Percentiles rank a stretch among this genome's conserved stretches.
Evolutionary conservation across 768 basidiomycete genomes (phyloP).

Genomic region (Lentinula edodes): DNA sequence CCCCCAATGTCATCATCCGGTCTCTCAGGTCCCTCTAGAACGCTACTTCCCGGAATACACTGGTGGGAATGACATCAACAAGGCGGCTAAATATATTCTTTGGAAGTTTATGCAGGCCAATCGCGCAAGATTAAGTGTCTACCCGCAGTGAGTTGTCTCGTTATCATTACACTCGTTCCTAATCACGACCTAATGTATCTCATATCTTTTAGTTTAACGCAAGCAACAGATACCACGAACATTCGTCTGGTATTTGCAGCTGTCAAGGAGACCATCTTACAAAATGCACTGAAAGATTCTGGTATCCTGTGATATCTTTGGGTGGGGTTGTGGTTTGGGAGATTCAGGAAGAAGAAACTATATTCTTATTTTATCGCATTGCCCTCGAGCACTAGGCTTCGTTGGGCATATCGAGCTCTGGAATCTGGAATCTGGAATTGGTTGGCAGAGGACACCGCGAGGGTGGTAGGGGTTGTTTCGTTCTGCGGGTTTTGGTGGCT

Average conservation of each 20-base stretch:
- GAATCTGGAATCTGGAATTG: not conserved
- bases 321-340: not conserved
- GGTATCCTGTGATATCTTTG: constrained; percentile 52
- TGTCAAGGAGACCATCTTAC: constrained; percentile 81
- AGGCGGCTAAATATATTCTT: constrained; percentile 90
- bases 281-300: constrained; percentile 76
- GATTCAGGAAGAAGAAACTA: not conserved
- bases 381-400: not conserved
- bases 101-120: constrained; percentile 96
- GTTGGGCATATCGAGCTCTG: not conserved
- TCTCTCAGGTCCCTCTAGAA: constrained; percentile 52
- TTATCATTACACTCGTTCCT: not conserved
- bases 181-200: not conserved
- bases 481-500: not conserved
- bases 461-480: not conserved
- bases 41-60: constrained; percentile 85
- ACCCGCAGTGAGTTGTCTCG: constrained; percentile 68
- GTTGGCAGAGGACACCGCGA: not conserved
- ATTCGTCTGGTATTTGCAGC: constrained; percentile 74
- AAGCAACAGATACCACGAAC: constrained; percentile 83
- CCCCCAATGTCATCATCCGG: not conserved
- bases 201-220: constrained; percentile 49
- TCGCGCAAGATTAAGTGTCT: constrained; percentile 75
- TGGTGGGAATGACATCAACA: constrained; percentile 85
- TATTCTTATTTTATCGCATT: not conserved